Conservation (phyloP, 2,329 filamentous ascomycete species). For the Claviceps pazoutovae region DNA sequence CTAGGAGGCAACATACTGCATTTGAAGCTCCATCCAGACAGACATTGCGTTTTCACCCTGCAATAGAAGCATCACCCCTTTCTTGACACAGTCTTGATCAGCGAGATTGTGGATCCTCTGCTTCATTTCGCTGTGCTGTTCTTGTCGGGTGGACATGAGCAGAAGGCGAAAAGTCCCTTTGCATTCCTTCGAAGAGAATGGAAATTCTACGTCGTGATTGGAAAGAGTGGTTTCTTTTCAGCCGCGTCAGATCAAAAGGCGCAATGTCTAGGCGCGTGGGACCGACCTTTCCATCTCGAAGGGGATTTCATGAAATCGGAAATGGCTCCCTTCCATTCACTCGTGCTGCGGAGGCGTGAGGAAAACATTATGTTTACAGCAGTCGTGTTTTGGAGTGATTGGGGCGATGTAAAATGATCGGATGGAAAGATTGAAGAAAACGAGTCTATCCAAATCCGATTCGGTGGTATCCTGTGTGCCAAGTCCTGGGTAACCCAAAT, state of each 20-base stretch:
- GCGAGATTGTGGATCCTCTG: slow-evolving; percentile 27
- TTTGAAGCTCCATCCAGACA: slow-evolving; percentile 28
- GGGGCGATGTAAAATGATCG: no score
- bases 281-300: slow-evolving; percentile 14
- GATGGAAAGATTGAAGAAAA: no score
- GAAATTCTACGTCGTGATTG: slow-evolving; percentile 32
- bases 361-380: slow-evolving; percentile 19
- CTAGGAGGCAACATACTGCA: slow-evolving; percentile 21
- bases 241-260: neutral
- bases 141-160: slow-evolving; percentile 26
- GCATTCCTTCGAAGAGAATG: slow-evolving; percentile 10
- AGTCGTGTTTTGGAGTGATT: neutral
- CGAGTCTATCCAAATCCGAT: neutral
- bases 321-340: slow-evolving; percentile 21
- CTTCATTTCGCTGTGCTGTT: slow-evolving; percentile 15
- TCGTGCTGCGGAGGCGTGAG: slow-evolving; percentile 23
- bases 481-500: neutral
- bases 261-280: neutral
- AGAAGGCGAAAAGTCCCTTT: slow-evolving; percentile 21
- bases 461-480: neutral
- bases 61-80: slow-evolving; percentile 32
- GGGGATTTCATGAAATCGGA: slow-evolving; percentile 12
- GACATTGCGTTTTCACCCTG: slow-evolving; percentile 17
- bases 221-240: slow-evolving; percentile 26
- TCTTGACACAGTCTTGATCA: slow-evolving; percentile 22